A percentile compares a stretch with the other conserved stretches of the same genome.
These are phyloP conservation scores for Inga oerstediana DNA, from an alignment of 306 rosid species.

Conservation along the genomic window DNA sequence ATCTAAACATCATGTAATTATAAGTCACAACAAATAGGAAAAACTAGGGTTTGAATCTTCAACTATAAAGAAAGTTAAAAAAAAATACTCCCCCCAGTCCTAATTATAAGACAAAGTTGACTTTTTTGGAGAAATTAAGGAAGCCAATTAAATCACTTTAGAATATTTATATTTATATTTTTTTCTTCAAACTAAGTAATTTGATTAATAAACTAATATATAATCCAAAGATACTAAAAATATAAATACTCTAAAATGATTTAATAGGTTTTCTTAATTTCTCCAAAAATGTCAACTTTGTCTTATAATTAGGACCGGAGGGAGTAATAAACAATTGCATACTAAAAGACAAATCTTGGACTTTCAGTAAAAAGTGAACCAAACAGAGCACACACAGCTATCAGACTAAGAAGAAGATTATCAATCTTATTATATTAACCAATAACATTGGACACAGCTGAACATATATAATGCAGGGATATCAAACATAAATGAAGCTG, in stretches of 20 bases:
- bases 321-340: not conserved
- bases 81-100: too few relatives aligned
- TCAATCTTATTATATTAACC: not conserved
- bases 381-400: not conserved
- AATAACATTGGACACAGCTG: not conserved
- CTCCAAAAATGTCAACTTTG: too few relatives aligned
- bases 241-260: too few relatives aligned
- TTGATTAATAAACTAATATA: too few relatives aligned
- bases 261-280: too few relatives aligned
- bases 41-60: not conserved
- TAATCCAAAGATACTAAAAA: too few relatives aligned
- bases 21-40: not conserved
- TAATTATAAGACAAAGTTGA: too few relatives aligned
- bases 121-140: too few relatives aligned
- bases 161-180: too few relatives aligned
- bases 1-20: not conserved
- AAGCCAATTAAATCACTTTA: too few relatives aligned
- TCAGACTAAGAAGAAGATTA: not conserved
- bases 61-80: not conserved
- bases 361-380: not conserved
- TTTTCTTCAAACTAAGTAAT: too few relatives aligned
- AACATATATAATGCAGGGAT: not conserved
- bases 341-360: not conserved
- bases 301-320: too few relatives aligned
- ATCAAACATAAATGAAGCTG: not conserved